These are phyloP conservation scores for Suillus sp. DNA, from an alignment of 768 basidiomycete genomes.

Conservation along the genomic window DNA sequence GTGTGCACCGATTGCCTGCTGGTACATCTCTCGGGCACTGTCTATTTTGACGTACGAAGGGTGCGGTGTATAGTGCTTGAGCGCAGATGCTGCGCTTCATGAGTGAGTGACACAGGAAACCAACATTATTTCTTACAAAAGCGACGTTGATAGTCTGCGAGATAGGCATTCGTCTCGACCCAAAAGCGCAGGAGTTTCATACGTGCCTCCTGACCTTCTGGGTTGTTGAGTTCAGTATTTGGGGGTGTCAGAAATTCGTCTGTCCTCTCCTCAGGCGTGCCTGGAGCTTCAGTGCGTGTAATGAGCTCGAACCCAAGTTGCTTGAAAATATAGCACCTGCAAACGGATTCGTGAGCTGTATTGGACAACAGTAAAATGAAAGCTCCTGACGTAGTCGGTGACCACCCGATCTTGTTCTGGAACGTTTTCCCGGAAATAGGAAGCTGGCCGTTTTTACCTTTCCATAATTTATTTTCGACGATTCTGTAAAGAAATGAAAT, in stretches of 20 bases:
- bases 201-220: slow-evolving; percentile 52
- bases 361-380: slow-evolving; percentile 7
- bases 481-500: slow-evolving; percentile 45
- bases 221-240: slow-evolving; percentile 45
- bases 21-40: slow-evolving; percentile 69
- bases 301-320: slow-evolving; percentile 40
- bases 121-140: slow-evolving; percentile 38
- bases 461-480: slow-evolving; percentile 77
- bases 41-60: slow-evolving; percentile 55
- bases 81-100: slow-evolving; percentile 41
- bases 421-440: slow-evolving; percentile 57
- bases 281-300: slow-evolving; percentile 24
- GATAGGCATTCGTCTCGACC: slow-evolving; percentile 74
- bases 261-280: slow-evolving; percentile 7
- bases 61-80: slow-evolving; percentile 46
- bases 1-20: slow-evolving; percentile 73
- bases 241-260: slow-evolving; percentile 59
- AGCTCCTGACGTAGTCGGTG: slow-evolving; percentile 51
- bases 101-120: slow-evolving; percentile 16
- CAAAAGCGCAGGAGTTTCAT: slow-evolving; percentile 75
- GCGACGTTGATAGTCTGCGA: slow-evolving; percentile 55
- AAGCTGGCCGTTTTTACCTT: slow-evolving; percentile 60
- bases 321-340: slow-evolving; percentile 45
- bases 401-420: slow-evolving; percentile 69
- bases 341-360: slow-evolving; percentile 16